phyloP scores from a whole-genome alignment of 495 filamentous ascomycete genomes.

The Aspergillus nanangensis region DNA sequence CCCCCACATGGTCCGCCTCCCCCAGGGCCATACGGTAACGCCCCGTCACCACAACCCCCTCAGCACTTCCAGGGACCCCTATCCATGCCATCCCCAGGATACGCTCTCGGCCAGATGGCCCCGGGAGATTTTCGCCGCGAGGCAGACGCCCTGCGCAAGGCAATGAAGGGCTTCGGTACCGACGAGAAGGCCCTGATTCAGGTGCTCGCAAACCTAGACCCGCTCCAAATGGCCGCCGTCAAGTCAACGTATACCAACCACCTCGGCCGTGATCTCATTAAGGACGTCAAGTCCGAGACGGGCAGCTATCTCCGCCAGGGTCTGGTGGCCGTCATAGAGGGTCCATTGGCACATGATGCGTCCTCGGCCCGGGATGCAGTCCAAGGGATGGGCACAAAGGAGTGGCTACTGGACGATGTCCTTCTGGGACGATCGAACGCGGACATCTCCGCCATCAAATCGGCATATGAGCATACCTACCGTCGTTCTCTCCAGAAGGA shows the following conservation, averaged over 20 bases:
- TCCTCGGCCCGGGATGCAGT: constrained; percentile 62
- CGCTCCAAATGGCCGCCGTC: constrained; percentile 66
- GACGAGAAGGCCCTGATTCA: constrained; percentile 71
- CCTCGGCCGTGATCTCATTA: constrained; percentile 61
- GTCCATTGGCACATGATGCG: constrained; percentile 70
- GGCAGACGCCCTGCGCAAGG: constrained; percentile 65
- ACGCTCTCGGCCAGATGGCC: constrained; percentile 56
- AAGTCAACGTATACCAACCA: constrained; percentile 58
- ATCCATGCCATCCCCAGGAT: constrained; percentile 56
- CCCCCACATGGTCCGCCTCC: too few species aligned
- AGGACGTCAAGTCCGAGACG: constrained; percentile 73
- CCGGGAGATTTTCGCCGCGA: constrained; percentile 59
- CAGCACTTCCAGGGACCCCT: constrained; percentile 23
- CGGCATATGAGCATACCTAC: constrained; percentile 64
- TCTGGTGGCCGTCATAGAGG: constrained; percentile 67
- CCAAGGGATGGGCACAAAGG: constrained; percentile 78
- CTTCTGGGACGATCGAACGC: constrained; percentile 79
- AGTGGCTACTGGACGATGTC: constrained; percentile 78
- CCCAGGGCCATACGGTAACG: too few species aligned
- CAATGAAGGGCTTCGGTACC: constrained; percentile 92
- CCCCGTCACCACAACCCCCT: not conserved
- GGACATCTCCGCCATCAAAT: constrained; percentile 77
- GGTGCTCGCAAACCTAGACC: constrained; percentile 62
- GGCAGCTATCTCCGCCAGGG: constrained; percentile 65
- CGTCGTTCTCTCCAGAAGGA: constrained; percentile 56